These are phyloP conservation scores for Poa pratensis DNA, from an alignment of 176 grass and related monocot genomes.

Conservation along the genomic window DNA sequence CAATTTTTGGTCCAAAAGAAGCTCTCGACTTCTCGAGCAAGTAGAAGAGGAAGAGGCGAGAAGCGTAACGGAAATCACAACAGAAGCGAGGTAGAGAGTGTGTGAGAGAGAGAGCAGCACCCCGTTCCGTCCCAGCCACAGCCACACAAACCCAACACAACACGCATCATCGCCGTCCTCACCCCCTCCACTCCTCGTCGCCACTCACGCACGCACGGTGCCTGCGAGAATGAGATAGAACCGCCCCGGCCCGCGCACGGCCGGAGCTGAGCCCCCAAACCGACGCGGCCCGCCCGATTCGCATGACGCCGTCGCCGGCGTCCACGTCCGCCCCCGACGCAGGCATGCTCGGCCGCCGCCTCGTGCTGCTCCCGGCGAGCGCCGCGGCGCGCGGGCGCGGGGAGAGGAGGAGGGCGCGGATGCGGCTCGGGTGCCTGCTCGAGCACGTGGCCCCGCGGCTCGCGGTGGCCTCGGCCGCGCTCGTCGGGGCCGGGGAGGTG, in stretches of 20 bases:
- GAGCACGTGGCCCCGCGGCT: slow-evolving; percentile 65
- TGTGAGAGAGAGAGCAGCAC: background rate
- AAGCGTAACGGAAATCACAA: background rate
- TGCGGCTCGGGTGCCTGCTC: slow-evolving; percentile 65
- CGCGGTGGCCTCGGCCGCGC: slow-evolving; percentile 62
- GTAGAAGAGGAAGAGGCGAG: background rate
- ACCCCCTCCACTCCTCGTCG: slow-evolving; percentile 13
- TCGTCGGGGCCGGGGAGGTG: slow-evolving; percentile 70
- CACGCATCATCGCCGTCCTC: background rate
- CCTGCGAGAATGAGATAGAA: slow-evolving; percentile 57
- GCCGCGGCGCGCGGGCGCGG: slow-evolving; percentile 38
- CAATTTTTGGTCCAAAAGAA: no score
- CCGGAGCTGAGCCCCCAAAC: slow-evolving; percentile 30
- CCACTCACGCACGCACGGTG: slow-evolving; percentile 23
- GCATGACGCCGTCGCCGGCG: slow-evolving; percentile 61
- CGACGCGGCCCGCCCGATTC: background rate
- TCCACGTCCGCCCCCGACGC: slow-evolving; percentile 52
- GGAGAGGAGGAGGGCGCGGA: slow-evolving; percentile 40
- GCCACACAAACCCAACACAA: slow-evolving; percentile 49
- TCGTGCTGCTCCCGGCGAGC: slow-evolving; percentile 45
- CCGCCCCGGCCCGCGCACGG: slow-evolving; percentile 16
- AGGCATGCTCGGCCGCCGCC: slow-evolving; percentile 64
- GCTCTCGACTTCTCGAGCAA: background rate
- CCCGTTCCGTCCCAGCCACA: slow-evolving; percentile 39
- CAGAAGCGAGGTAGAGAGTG: background rate